These are phyloP conservation scores for Psilocybe azurescens DNA, from an alignment of 768 basidiomycete species.

Conservation along the genomic window DNA sequence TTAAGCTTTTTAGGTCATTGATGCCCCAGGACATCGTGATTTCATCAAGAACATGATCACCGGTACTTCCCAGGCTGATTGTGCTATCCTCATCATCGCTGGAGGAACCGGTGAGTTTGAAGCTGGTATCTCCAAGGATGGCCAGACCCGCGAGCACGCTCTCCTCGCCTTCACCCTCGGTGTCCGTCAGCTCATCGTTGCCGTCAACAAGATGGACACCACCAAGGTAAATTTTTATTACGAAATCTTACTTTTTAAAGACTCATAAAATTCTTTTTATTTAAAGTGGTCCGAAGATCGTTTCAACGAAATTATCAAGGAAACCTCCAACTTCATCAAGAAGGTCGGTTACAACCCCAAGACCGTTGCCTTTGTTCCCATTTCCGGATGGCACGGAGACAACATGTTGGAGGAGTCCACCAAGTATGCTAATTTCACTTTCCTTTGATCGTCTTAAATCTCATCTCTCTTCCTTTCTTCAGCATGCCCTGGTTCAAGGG, in stretches of 20 bases:
- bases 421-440: conserved; percentile 63
- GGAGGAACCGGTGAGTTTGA: conserved; percentile 99
- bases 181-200: conserved; percentile 99
- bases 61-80: conserved; percentile 99
- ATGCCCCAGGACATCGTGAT: conserved; percentile 99
- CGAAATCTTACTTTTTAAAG: background rate
- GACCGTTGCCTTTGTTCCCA: conserved; percentile 97
- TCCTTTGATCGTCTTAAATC: conserved; percentile 5
- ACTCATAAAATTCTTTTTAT: conserved; percentile 9
- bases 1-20: conserved; percentile 77
- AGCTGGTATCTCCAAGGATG: conserved; percentile 99
- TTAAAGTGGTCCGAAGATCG: conserved; percentile 96
- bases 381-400: conserved; percentile 99
- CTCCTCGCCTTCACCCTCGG: conserved; percentile 99
- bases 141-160: conserved; percentile 99
- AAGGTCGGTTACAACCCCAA: conserved; percentile 99
- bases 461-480: conserved; percentile 23
- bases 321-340: conserved; percentile 97
- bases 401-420: conserved; percentile 99
- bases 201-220: conserved; percentile 99
- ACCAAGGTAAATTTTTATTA: conserved; percentile 69
- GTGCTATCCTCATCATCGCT: conserved; percentile 99
- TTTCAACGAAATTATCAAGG: conserved; percentile 99
- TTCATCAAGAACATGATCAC: conserved; percentile 99
- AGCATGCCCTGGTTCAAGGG: conserved; percentile 99